These are phyloP conservation scores for Elsinoe perseae DNA, from an alignment of 2,329 filamentous ascomycete species.

Conservation along the genomic window DNA sequence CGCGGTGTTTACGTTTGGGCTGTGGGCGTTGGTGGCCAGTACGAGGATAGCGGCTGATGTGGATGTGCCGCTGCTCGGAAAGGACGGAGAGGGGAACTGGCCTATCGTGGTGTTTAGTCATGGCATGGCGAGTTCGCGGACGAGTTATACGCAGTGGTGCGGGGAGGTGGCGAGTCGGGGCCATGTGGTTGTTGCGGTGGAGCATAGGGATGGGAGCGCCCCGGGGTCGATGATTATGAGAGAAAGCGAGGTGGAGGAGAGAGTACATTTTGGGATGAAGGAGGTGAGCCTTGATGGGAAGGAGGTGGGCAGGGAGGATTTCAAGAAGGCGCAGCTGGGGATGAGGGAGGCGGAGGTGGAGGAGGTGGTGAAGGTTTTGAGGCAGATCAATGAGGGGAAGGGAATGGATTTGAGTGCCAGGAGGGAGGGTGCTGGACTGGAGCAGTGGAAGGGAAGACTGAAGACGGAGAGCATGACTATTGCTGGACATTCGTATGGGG, in stretches of 20 bases:
- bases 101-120: slow-evolving; percentile 42
- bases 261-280: slow-evolving; percentile 32
- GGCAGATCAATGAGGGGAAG: slow-evolving; percentile 33
- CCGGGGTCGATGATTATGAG: slow-evolving; percentile 37
- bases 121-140: slow-evolving; percentile 40
- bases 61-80: slow-evolving; percentile 33
- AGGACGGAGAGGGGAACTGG: slow-evolving; percentile 25
- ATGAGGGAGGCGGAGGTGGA: slow-evolving; percentile 41
- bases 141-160: slow-evolving; percentile 40
- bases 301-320: slow-evolving; percentile 17
- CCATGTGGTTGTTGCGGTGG: slow-evolving; percentile 39
- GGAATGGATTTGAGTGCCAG: slow-evolving; percentile 40
- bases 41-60: slow-evolving; percentile 38
- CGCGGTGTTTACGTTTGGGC: slow-evolving; percentile 33
- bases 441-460: slow-evolving; percentile 47
- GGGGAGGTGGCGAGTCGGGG: slow-evolving; percentile 41
- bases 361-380: slow-evolving; percentile 38
- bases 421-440: slow-evolving; percentile 41
- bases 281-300: slow-evolving; percentile 28
- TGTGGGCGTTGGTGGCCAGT: slow-evolving; percentile 37
- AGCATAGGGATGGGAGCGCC: slow-evolving; percentile 42
- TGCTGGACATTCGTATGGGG: slow-evolving; percentile 59
- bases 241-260: slow-evolving; percentile 27
- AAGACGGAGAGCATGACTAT: slow-evolving; percentile 50
- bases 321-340: slow-evolving; percentile 37